phyloP scores from a whole-genome alignment of 768 basidiomycete species.

The Leccinum uliginosum region DNA sequence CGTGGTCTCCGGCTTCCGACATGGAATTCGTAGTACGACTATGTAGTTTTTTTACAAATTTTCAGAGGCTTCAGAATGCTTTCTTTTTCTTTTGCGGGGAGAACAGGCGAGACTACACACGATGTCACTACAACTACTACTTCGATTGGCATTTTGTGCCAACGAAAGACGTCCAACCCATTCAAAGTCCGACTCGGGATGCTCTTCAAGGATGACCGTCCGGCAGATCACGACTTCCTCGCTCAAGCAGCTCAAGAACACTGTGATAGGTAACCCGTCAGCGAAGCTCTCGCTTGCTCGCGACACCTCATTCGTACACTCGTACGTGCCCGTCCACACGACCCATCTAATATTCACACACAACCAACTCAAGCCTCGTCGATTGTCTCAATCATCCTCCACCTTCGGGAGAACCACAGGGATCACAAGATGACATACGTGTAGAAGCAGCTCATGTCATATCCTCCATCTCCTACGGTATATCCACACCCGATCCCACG shows the following conservation, averaged over 20 bases:
- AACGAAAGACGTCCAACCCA: too few species aligned
- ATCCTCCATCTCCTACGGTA: constrained; percentile 69
- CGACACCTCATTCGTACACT: constrained; percentile 52
- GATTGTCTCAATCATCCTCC: constrained; percentile 49
- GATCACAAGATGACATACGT: constrained; percentile 48
- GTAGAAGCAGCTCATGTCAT: constrained; percentile 74
- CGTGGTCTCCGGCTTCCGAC: constrained; percentile 10
- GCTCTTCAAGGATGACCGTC: constrained; percentile 23
- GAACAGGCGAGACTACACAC: too few species aligned
- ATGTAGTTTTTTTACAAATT: too few species aligned
- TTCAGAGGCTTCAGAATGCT: too few species aligned
- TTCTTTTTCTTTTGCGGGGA: too few species aligned
- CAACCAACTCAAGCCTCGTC: constrained; percentile 51
- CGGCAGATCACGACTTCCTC: constrained; percentile 25
- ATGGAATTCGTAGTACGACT: too few species aligned
- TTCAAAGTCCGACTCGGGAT: too few species aligned
- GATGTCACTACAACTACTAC: too few species aligned
- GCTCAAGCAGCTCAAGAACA: constrained; percentile 70
- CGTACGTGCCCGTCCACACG: constrained; percentile 34
- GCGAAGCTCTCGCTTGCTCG: constrained; percentile 58
- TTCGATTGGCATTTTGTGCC: too few species aligned
- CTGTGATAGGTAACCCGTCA: constrained; percentile 74
- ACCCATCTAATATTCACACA: background rate
- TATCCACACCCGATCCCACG: background rate
- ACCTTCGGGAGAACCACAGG: constrained; percentile 29